phyloP scores from a whole-genome alignment of 495 filamentous ascomycete species.

The Aspergillus egyptiacus region DNA sequence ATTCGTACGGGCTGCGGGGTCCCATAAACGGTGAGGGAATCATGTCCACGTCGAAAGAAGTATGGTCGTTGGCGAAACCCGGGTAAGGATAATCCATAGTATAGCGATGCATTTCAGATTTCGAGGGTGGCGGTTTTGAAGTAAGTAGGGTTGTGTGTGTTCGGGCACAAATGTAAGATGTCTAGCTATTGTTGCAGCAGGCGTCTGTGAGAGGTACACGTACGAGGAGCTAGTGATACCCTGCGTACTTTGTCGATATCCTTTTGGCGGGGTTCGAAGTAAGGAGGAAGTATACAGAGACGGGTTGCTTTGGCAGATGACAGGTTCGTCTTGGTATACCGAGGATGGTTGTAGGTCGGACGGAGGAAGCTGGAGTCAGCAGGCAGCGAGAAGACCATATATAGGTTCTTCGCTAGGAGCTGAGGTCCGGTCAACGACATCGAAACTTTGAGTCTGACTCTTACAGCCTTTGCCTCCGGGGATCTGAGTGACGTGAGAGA shows the following conservation, averaged over 20 bases:
- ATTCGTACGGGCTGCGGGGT: constrained; percentile 37
- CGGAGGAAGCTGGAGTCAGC: neutral
- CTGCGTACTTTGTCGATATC: constrained; percentile 12
- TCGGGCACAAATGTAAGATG: constrained; percentile 6
- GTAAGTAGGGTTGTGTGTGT: constrained; percentile 1
- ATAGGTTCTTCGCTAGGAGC: neutral
- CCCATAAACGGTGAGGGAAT: constrained; percentile 13
- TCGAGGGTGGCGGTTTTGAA: neutral
- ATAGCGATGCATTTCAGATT: constrained; percentile 1
- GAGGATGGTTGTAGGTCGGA: neutral
- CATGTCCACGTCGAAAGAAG: constrained; percentile 4
- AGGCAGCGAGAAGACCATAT: constrained; percentile 1
- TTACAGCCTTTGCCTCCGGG: constrained; percentile 1
- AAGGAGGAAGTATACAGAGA: neutral
- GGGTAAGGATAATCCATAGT: constrained; percentile 11
- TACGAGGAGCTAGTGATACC: constrained; percentile 12
- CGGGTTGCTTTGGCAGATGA: neutral
- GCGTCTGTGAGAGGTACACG: constrained; percentile 19
- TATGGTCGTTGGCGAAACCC: constrained; percentile 4
- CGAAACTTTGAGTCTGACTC: neutral
- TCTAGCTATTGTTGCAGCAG: constrained; percentile 11
- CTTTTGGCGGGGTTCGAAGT: constrained; percentile 14
- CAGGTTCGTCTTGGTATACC: neutral
- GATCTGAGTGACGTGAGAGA: constrained; percentile 31
- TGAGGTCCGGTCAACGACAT: neutral